These are phyloP conservation scores for Suillus weaverae DNA, from an alignment of 768 basidiomycete genomes.

Conservation along the genomic window DNA sequence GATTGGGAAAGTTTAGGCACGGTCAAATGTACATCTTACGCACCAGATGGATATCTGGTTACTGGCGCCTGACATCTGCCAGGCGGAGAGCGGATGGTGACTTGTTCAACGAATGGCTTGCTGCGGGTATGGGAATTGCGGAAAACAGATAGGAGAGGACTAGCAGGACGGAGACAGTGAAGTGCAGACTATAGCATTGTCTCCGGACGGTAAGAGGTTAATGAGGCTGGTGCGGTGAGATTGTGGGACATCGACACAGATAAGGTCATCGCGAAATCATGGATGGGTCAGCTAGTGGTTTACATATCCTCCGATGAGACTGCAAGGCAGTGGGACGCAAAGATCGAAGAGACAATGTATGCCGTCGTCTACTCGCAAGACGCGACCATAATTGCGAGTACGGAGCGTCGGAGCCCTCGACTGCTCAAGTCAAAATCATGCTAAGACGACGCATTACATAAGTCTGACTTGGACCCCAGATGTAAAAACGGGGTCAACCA, in stretches of 20 bases:
- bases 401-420: neutral
- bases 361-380: neutral
- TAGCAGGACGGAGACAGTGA: neutral
- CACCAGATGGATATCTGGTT: neutral
- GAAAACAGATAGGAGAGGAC: neutral
- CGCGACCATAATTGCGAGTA: neutral
- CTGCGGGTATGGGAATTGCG: neutral
- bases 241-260: neutral
- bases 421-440: neutral
- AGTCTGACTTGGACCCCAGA: too few species aligned
- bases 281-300: neutral
- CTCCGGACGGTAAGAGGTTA: neutral
- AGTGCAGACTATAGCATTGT: neutral
- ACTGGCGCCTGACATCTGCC: neutral
- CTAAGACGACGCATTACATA: too few species aligned
- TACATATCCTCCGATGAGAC: neutral
- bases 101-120: neutral
- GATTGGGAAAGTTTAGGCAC: neutral
- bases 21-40: neutral
- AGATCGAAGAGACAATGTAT: slow-evolving; percentile 21
- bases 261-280: neutral
- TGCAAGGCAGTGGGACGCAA: neutral
- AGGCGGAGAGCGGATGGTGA: neutral
- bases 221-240: neutral
- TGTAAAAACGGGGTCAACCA: too few species aligned